A percentile compares a stretch with the other conserved stretches of the same genome.
These are phyloP conservation scores for Schwanniomyces etchellsii DNA, from an alignment of 1,139 yeast genomes.

Conservation along the genomic window DNA sequence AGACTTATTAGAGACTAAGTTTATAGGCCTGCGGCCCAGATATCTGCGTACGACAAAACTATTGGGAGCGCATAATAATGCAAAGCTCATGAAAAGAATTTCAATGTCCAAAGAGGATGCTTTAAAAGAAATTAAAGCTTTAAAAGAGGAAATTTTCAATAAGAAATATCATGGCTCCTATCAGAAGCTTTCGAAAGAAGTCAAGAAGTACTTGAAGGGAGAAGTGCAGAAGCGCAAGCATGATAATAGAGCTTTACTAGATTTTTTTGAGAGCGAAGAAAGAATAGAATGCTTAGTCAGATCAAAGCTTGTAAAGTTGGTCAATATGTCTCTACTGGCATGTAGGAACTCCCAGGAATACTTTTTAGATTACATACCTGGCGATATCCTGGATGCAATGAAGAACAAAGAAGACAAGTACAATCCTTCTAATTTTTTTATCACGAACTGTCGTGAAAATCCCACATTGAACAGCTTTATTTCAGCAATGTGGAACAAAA, in stretches of 20 bases:
- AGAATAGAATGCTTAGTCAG: conserved; percentile 21
- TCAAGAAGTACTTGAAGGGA: conserved; percentile 23
- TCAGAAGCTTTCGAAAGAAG: conserved; percentile 34
- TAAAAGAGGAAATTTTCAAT: conserved; percentile 42
- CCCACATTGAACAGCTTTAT: conserved; percentile 38
- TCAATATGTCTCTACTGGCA: conserved; percentile 18
- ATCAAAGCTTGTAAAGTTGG: conserved; percentile 28
- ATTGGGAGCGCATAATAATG: conserved; percentile 41
- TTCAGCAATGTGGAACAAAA: conserved; percentile 57
- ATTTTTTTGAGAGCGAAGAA: conserved; percentile 15
- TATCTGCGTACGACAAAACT: conserved; percentile 48
- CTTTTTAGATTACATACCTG: conserved; percentile 21
- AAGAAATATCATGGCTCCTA: conserved; percentile 47
- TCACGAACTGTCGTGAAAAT: conserved; percentile 36
- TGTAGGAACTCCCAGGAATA: conserved; percentile 16
- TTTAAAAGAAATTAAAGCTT: conserved; percentile 30
- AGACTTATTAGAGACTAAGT: conserved; percentile 48
- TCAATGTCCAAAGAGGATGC: conserved; percentile 40
- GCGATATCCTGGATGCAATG: conserved; percentile 17
- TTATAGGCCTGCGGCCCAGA: conserved; percentile 41
- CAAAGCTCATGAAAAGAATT: conserved; percentile 37
- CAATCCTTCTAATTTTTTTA: conserved; percentile 49
- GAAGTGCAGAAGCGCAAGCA: conserved; percentile 15
- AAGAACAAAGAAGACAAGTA: conserved; percentile 20
- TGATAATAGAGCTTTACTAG: conserved; percentile 12